These are phyloP conservation scores for Phytophthora fragariae DNA, from an alignment of 352 stramenopile genomes.

Conservation along the genomic window DNA sequence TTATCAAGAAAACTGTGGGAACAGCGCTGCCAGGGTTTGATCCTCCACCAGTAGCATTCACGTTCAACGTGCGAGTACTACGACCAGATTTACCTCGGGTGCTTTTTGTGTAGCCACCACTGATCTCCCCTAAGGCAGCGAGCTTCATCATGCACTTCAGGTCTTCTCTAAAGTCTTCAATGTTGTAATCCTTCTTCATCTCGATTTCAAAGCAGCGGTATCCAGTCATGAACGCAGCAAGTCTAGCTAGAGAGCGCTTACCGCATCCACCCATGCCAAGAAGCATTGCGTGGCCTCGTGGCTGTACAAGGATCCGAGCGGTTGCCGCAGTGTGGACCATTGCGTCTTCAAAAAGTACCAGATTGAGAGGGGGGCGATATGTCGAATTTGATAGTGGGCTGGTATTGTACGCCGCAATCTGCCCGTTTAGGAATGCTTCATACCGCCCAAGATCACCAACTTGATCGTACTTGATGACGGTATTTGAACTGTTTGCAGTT, in stretches of 20 bases:
- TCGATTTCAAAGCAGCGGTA: conserved; percentile 87
- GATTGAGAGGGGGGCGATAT: conserved; percentile 38
- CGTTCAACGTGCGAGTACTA: conserved; percentile 14
- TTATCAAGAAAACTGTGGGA: conserved; percentile 82
- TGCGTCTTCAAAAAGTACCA: conserved; percentile 88
- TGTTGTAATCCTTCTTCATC: conserved; percentile 83
- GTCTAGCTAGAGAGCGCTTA: conserved; percentile 79
- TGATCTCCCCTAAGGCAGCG: conserved; percentile 45
- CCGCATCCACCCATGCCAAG: conserved; percentile 90
- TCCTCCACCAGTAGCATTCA: neutral
- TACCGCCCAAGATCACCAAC: conserved; percentile 68
- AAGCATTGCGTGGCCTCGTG: conserved; percentile 86
- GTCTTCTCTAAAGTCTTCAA: conserved; percentile 90
- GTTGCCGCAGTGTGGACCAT: conserved; percentile 90
- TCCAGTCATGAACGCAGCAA: conserved; percentile 80
- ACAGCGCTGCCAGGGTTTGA: conserved; percentile 6
- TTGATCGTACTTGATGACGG: conserved; percentile 62
- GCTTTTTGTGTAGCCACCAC: conserved; percentile 5
- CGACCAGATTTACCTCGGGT: neutral
- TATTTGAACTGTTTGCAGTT: neutral
- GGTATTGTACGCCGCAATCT: conserved; percentile 57
- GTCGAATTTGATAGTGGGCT: conserved; percentile 1
- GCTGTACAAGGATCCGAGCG: conserved; percentile 82
- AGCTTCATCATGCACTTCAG: conserved; percentile 75
- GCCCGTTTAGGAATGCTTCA: conserved; percentile 61